phyloP scores from a whole-genome alignment of 768 basidiomycete genomes.

The Lactifluus subvellereus region DNA sequence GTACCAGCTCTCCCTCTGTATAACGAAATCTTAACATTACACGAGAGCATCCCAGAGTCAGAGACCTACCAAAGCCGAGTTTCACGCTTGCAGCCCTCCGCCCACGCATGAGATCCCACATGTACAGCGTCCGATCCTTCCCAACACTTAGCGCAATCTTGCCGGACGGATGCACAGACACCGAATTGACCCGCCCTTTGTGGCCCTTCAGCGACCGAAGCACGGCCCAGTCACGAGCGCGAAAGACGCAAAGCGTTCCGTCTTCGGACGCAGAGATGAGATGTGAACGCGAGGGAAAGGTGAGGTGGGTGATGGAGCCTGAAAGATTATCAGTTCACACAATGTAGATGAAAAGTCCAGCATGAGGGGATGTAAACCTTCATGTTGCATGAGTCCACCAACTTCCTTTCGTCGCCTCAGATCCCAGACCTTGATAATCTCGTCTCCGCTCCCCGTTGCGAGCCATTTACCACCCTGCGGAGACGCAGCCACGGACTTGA shows the following conservation, averaged over 20 bases:
- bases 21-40: background rate
- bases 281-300: conserved; percentile 84
- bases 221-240: conserved; percentile 90
- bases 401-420: conserved; percentile 86
- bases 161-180: conserved; percentile 90
- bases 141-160: conserved; percentile 91
- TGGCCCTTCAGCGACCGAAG: conserved; percentile 87
- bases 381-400: conserved; percentile 90
- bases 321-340: background rate
- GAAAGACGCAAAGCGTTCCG: conserved; percentile 84
- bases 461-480: conserved; percentile 93
- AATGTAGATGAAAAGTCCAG: background rate
- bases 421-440: conserved; percentile 97
- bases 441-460: conserved; percentile 92
- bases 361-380: conserved; percentile 48
- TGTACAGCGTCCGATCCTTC: conserved; percentile 79
- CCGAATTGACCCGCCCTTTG: conserved; percentile 84
- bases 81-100: conserved; percentile 85
- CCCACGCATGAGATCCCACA: conserved; percentile 99
- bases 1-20: conserved; percentile 86
- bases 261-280: conserved; percentile 91
- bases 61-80: conserved; percentile 69
- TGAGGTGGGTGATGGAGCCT: conserved; percentile 90
- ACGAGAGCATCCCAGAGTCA: background rate
- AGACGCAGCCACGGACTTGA: conserved; percentile 85